Conservation (phyloP, 768 basidiomycete species). For the Suillus variegatus region DNA sequence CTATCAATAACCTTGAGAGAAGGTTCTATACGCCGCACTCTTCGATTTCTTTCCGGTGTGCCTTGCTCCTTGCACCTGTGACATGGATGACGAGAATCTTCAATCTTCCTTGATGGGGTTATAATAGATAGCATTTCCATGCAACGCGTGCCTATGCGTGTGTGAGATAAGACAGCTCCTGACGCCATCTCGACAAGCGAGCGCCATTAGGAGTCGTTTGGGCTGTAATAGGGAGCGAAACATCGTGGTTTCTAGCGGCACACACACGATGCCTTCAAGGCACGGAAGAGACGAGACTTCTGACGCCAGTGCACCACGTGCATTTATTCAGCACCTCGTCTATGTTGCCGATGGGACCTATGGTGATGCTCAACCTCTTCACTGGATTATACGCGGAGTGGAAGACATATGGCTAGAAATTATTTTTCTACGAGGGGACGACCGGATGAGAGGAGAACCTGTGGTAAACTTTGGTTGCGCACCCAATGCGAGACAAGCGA, state of each 20-base stretch:
- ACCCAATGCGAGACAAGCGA: slow-evolving; percentile 37
- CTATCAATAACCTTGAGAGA: neutral
- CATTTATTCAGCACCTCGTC: slow-evolving; percentile 27
- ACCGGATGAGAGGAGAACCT: slow-evolving; percentile 35
- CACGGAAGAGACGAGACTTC: slow-evolving; percentile 36
- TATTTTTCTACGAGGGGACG: slow-evolving; percentile 22
- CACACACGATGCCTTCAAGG: slow-evolving; percentile 11
- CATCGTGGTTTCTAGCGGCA: neutral
- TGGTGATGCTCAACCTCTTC: slow-evolving; percentile 37
- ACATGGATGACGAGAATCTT: slow-evolving; percentile 16
- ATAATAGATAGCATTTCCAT: neutral
- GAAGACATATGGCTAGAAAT: slow-evolving; percentile 27
- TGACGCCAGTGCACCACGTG: slow-evolving; percentile 33
- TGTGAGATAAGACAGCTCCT: slow-evolving; percentile 17
- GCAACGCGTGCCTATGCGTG: slow-evolving; percentile 12
- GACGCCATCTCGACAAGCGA: slow-evolving; percentile 38
- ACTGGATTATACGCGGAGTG: slow-evolving; percentile 20
- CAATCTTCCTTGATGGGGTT: neutral
- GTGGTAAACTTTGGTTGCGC: slow-evolving; percentile 34
- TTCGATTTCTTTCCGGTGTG: slow-evolving; percentile 12
- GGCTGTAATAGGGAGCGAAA: slow-evolving; percentile 12
- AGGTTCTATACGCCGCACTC: slow-evolving; percentile 7
- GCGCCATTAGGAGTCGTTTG: slow-evolving; percentile 36
- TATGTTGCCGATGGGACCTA: slow-evolving; percentile 35
- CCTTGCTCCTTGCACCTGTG: slow-evolving; percentile 6